Base-by-base conservation (phyloP, 2,329 filamentous ascomycete genomes). In the Fulvia fulva region DNA sequence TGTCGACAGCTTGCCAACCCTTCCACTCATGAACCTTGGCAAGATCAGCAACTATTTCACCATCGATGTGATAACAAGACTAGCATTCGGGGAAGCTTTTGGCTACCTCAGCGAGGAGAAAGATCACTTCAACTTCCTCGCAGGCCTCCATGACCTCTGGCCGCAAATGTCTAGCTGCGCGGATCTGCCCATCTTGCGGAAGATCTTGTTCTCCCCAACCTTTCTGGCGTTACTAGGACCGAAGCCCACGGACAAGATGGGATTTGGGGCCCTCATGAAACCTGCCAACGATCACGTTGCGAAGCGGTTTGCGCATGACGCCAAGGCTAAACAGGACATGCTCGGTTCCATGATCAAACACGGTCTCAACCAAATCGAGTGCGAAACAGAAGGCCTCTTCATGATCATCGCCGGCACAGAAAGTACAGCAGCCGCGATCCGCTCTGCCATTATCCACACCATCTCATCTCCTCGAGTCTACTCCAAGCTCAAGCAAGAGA, bases 381-480 rank as follows among this genome's bases (percentile, higher is more conserved):
- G 61, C 64, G 77, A 67, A 70, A 73, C 66, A 60, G 77, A 79
- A 61, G 70, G 70, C 1, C 61, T 74, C 23, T 56, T 76, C 46
- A 74, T 76, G 58, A 76, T 79, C 57, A 62, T 83, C 25, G 81
- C 81, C 4, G 83, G 82, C 11, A 79, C 80, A 0, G 82, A 85
- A 57, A 83, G 80, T 0, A 81, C 81, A 0, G 79, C 82, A 0
- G 81, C 80, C 0, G 76, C 76, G 5, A 76, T 85, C 19, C 76
- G 81, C 4, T 73, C 73, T 21, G 81, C 76, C 1, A 62, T 84
- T 51, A 74, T 82, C 22, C 73, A 80, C 60, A 64, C 84, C 43
- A 74, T 79, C 32, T 78, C 74, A 43, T 78, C 75, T 28, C 78
- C 78, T 0, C 67, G 68, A 1, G 76, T 80, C 1, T 77, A 79